Base-by-base conservation (phyloP, 2,329 filamentous ascomycete genomes). In the Fusarium tanahbumbuense region DNA sequence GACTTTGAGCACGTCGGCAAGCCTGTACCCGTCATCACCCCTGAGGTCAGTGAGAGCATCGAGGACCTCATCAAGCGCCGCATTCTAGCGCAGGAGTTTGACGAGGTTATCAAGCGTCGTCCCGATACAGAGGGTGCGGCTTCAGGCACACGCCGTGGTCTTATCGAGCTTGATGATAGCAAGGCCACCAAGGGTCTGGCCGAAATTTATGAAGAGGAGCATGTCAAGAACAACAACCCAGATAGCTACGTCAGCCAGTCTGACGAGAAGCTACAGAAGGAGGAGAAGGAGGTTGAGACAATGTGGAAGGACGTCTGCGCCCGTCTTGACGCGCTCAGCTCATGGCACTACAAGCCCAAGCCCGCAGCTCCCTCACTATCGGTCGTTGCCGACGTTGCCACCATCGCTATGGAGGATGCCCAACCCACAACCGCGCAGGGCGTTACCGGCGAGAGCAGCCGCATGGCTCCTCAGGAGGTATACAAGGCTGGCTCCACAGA, bases 1-100 rank as follows among this genome's bases (percentile, higher is more conserved):
- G 95, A 98, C 71, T 99, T 98, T 77, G 96, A 99, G 81, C 90
- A 97, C 75, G 89, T 93, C 23, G 96, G 96, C 76, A 99, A 98
- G 79, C 95, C 96, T 1, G 92, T 98, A 1, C 93, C 95, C 3
- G 92, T 98, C 65, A 94, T 98, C 78, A 98, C 96, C 0, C 91
- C 93, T 44, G 94, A 98, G 79, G 86, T 97, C 42, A 97, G 90
- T 56, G 94, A 98, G 79, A 90, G 91, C 74, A 97, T 99, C 60
- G 96, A 99, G 81, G 91, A 93, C 34, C 87, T 99, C 63, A 94
- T 99, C 83, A 98, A 98, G 82, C 89, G 93, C 41, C 92, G 96
- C 52, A 98, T 99, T 73, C 83, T 98, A 16, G 90, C 92, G 1
- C 90, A 91, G 69, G 92, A 98, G 74, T 98, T 99, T 73, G 94